Evolutionary conservation across 2,329 filamentous ascomycete genomes (phyloP), one percentile per base, ranked within the genome.

Genomic region (Fusarium palustre): DNA sequence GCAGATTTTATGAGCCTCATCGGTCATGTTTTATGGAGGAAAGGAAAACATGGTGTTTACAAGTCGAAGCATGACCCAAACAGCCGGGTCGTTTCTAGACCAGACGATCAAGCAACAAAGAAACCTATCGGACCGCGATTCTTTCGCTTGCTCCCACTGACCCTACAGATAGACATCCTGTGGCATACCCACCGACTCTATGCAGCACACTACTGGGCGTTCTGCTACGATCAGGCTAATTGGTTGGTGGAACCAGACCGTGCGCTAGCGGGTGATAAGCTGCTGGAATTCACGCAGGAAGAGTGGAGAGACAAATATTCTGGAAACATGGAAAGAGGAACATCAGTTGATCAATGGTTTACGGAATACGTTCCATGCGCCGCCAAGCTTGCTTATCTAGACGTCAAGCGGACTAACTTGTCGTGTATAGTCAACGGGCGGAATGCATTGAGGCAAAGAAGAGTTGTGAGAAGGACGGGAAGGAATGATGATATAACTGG

Each of bases 131-230:
- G 8, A 0, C 13, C 18, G 4, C 20, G 25, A 28, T 18, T 25
- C 0, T 8, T 18, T 12, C 25, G 18, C 0, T 7, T 61, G 1
- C 2, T 61, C 0, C 39, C 59, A 0, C 59, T 39, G 7, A 54
- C 59, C 0, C 8, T 61, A 1, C 38, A 61, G n/a, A 39, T 60
- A 3, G 39, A 61, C 4, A n/a, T 61, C 3, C 10, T 61, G 16
- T 61, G 59, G 59, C 55, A 61, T 0, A 61, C 59, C 2, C 59
- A 61, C 5, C 25, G 45, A 5, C 22, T 61, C 1, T 61, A 45
- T 10, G 45, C 59, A 1, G 59, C 31, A 1, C 41, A 20, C 0
- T 61, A 61, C 22, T 61, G 59, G 59, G 3, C 12, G 25, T 61
- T 30, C 28, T 28, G 55, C 5, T 7, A 18, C 10, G 39, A 61